Base-by-base conservation (phyloP, 2,329 filamentous ascomycete genomes). In the Fusarium domesticum region DNA sequence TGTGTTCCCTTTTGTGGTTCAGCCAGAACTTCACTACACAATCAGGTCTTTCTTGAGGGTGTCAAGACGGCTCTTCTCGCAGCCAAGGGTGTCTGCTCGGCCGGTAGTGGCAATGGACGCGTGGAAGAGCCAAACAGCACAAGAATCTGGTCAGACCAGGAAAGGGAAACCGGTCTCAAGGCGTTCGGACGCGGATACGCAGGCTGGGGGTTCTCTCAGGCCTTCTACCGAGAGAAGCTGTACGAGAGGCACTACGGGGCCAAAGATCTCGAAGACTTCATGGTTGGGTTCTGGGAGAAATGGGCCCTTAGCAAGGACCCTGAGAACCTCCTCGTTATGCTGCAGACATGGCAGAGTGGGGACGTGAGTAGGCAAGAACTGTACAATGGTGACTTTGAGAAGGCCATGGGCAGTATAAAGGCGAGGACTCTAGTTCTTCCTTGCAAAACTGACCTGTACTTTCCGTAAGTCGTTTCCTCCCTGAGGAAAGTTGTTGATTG, bases 171-270 rank as follows among this genome's bases (percentile, higher is more conserved):
- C 19, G 61, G 74, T 44, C 60, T 92, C 32, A 89, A 84, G 58
- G 87, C 87, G 0, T 78, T 92, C 44, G 85, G 78, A 0, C 75
- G 85, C 35, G 87, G 83, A 0, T 93, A 93, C 64, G 86, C 87
- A 1, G 87, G 87, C 1, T 93, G 82, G 87, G 87, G 88, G 0
- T 87, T 92, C 57, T 86, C 81, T 39, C 87, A 91, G 58, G 76
- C 85, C 0, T 92, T 91, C 58, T 92, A 92, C 58, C 76, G 87
- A 1, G 72, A 88, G 53, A 83, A 76, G 60, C 47, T 88, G n/a
- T 84, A 84, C 61, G 78, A 87, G 61, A 81, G 65, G 2, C 70
- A 61, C 1, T 73, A 90, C 7, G 83, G 84, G 0, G 89, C 76
- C 57, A 81, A 81, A 52, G 72, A 80, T 42, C 71, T 91, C 2